Evolutionary conservation across 1,284 basidiomycete species (phyloP).

Genomic region (Puccinia coronata): DNA sequence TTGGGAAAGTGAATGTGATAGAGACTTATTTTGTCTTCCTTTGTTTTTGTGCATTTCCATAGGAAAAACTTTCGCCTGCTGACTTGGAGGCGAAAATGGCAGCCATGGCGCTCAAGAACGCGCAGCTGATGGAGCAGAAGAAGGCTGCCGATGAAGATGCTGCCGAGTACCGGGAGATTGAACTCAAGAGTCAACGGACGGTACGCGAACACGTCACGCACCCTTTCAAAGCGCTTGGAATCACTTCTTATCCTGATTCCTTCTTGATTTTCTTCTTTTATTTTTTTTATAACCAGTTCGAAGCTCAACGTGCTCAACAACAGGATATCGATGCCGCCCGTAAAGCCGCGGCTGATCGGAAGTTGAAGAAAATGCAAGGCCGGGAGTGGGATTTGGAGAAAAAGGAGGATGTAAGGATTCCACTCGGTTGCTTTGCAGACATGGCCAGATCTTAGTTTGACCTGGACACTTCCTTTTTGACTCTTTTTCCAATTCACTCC

Average conservation of each 20-base stretch:
- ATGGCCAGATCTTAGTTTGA: not conserved
- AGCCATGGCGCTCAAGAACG: constrained; percentile 52
- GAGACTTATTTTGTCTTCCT: not conserved
- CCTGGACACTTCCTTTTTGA: no score
- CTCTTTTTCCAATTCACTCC: no score
- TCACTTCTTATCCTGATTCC: not conserved
- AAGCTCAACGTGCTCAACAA: constrained; percentile 51
- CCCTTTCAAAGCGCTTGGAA: not conserved
- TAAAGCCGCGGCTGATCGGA: constrained; percentile 51
- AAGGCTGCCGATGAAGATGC: constrained; percentile 45
- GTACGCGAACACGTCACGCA: not conserved
- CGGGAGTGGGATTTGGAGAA: constrained; percentile 54
- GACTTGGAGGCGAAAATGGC: constrained; percentile 53
- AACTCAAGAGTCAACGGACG: constrained; percentile 35
- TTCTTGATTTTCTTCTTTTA: not conserved
- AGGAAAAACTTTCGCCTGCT: constrained; percentile 51
- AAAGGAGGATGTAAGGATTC: constrained; percentile 30
- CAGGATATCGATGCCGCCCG: constrained; percentile 51
- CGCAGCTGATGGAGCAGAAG: constrained; percentile 41
- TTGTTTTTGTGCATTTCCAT: not conserved
- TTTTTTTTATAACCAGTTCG: not conserved
- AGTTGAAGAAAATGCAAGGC: constrained; percentile 50
- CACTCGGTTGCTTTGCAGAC: not conserved
- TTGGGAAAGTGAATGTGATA: not conserved
- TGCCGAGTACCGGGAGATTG: constrained; percentile 29